Conservation (phyloP, 345 rosid species). For the Lepidium sativum region DNA sequence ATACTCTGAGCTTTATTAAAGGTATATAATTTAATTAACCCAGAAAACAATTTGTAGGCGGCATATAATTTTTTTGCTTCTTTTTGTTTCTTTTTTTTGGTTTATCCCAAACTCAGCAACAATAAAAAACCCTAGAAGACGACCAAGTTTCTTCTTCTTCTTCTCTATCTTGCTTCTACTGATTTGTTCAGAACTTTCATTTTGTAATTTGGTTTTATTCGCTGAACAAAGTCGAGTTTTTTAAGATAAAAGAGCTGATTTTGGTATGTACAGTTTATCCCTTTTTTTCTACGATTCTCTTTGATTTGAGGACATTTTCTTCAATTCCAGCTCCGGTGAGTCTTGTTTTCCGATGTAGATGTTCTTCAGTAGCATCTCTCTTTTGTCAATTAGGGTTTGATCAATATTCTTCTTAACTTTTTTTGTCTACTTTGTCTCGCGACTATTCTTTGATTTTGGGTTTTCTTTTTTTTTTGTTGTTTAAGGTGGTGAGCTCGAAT, state of each 20-base stretch:
- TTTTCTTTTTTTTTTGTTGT: background rate
- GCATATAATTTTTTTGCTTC: constrained; percentile 15
- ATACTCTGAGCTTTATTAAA: constrained; percentile 21
- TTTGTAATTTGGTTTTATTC: background rate
- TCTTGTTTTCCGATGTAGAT: constrained; percentile 16
- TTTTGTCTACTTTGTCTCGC: background rate
- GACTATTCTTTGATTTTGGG: background rate
- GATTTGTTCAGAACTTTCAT: background rate
- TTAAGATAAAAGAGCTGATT: constrained; percentile 12
- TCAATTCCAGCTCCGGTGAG: constrained; percentile 30
- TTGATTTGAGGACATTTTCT: background rate
- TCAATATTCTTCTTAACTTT: constrained; percentile 25
- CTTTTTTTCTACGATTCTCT: background rate
- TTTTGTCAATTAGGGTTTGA: constrained; percentile 31
- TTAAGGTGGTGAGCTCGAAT: constrained; percentile 7
- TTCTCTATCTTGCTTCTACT: background rate
- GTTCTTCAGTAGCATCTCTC: background rate
- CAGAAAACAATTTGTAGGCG: constrained; percentile 17
- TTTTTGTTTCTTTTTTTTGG: background rate
- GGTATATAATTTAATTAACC: background rate
- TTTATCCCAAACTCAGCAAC: background rate
- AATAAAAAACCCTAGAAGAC: constrained; percentile 32
- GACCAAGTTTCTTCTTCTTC: background rate
- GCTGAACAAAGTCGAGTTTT: background rate
- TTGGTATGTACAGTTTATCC: background rate